A percentile compares a stretch with the other conserved stretches of the same genome.
Evolutionary conservation across 257 asterid genomes (phyloP).

Genomic region (Fraxinus excelsior): DNA sequence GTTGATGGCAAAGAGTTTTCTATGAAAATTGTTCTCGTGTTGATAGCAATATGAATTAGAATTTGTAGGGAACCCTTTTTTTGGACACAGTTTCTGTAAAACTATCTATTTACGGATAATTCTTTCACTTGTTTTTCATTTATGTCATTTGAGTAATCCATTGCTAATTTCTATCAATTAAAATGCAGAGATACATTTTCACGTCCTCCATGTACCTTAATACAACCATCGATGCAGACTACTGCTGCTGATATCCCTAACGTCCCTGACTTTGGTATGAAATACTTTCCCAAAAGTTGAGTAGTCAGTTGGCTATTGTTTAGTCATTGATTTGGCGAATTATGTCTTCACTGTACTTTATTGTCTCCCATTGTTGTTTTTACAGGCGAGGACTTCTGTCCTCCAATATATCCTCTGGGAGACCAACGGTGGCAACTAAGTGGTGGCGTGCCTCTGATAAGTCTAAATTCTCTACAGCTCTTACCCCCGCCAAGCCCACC

Average conservation of each 20-base stretch:
- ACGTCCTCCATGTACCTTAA: slow-evolving; percentile 89
- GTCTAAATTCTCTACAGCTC: slow-evolving; percentile 80
- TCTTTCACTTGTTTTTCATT: slow-evolving; percentile 15
- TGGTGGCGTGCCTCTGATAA: slow-evolving; percentile 64
- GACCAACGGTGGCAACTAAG: slow-evolving; percentile 65
- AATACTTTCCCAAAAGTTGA: slow-evolving; percentile 21
- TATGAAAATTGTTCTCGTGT: neutral
- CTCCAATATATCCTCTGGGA: slow-evolving; percentile 93
- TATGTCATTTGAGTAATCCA: slow-evolving; percentile 7
- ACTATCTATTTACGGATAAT: slow-evolving; percentile 11
- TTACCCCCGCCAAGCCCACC: slow-evolving; percentile 92
- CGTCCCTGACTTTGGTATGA: slow-evolving; percentile 83
- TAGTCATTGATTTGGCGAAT: slow-evolving; percentile 18
- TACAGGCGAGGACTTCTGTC: slow-evolving; percentile 75
- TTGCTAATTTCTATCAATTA: slow-evolving; percentile 25
- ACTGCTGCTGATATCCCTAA: slow-evolving; percentile 42
- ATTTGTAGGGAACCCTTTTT: slow-evolving; percentile 2
- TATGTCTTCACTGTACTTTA: slow-evolving; percentile 18
- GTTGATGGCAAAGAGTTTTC: neutral
- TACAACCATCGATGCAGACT: slow-evolving; percentile 80
- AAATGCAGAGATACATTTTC: slow-evolving; percentile 92
- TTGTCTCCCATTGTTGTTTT: slow-evolving; percentile 30
- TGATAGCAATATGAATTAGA: slow-evolving; percentile 16
- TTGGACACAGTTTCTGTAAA: slow-evolving; percentile 8
- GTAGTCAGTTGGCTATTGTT: slow-evolving; percentile 24